These are phyloP conservation scores for Obba rivulosa DNA, from an alignment of 768 basidiomycete species.

Conservation along the genomic window DNA sequence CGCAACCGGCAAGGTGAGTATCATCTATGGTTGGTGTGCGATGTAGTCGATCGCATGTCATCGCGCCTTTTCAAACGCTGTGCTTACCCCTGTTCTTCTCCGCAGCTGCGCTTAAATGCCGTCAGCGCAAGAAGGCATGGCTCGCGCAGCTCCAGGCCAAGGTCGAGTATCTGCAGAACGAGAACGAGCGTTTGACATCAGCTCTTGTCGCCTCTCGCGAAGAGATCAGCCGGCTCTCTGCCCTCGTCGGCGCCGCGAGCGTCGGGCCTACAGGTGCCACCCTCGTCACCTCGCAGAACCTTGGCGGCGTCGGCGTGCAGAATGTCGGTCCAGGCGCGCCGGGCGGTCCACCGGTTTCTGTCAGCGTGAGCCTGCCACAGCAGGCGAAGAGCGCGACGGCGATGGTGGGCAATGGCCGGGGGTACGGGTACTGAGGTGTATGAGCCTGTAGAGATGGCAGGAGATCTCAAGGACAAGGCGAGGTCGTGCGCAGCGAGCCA, in stretches of 20 bases:
- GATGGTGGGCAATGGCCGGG: conserved; percentile 27
- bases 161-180: conserved; percentile 86
- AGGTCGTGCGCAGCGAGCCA: too few relatives aligned
- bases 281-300: background rate
- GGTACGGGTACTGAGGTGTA: conserved; percentile 33
- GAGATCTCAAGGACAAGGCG: too few relatives aligned
- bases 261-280: conserved; percentile 35
- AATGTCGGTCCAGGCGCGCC: conserved; percentile 22
- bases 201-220: conserved; percentile 87
- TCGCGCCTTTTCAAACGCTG: background rate
- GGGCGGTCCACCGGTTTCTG: conserved; percentile 33
- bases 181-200: conserved; percentile 89
- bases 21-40: background rate
- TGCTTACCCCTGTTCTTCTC: conserved; percentile 6
- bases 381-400: conserved; percentile 29
- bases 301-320: conserved; percentile 14
- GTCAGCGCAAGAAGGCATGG: conserved; percentile 99
- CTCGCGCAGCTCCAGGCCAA: conserved; percentile 87
- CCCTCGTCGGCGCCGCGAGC: conserved; percentile 63
- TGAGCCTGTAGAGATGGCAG: too few relatives aligned
- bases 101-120: conserved; percentile 94
- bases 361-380: conserved; percentile 34
- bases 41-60: background rate
- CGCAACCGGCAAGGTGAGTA: conserved; percentile 90
- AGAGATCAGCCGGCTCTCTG: conserved; percentile 80